These are phyloP conservation scores for Calonectria crousiana DNA, from an alignment of 2,329 filamentous ascomycete genomes.

Conservation along the genomic window DNA sequence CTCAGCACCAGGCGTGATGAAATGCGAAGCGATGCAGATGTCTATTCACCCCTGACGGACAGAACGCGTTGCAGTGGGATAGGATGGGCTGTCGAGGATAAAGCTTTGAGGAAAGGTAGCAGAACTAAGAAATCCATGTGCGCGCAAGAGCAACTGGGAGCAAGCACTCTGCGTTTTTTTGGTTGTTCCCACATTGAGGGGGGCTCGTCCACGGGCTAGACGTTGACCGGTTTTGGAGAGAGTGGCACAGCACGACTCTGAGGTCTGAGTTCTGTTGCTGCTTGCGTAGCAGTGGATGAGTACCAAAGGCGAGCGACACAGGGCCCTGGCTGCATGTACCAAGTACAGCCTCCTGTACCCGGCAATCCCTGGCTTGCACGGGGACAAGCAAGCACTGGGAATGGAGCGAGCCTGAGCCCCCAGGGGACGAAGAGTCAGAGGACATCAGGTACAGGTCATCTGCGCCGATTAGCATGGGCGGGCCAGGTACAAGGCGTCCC, in stretches of 20 bases:
- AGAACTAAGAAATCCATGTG: neutral
- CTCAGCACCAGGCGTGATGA: constrained; percentile 18
- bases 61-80: neutral
- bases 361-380: constrained; percentile 10
- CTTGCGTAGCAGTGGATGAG: constrained; percentile 22
- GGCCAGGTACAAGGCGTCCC: constrained; percentile 50
- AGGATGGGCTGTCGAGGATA: neutral
- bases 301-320: constrained; percentile 14
- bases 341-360: neutral
- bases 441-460: constrained; percentile 55
- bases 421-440: constrained; percentile 30
- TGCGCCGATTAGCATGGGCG: constrained; percentile 49
- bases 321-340: neutral
- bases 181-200: constrained; percentile 12
- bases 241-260: constrained; percentile 21
- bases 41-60: constrained; percentile 12
- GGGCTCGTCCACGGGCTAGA: constrained; percentile 6
- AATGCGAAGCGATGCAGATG: constrained; percentile 13
- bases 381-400: neutral
- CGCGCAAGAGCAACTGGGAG: neutral
- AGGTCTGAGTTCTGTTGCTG: constrained; percentile 15
- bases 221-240: constrained; percentile 25
- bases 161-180: constrained; percentile 3
- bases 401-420: constrained; percentile 15
- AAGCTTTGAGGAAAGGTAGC: neutral